A percentile compares a stretch with the other conserved stretches of the same genome.
Evolutionary conservation across 2,329 filamentous ascomycete genomes (phyloP).

Genomic region (Phyllosticta citribraziliensis): DNA sequence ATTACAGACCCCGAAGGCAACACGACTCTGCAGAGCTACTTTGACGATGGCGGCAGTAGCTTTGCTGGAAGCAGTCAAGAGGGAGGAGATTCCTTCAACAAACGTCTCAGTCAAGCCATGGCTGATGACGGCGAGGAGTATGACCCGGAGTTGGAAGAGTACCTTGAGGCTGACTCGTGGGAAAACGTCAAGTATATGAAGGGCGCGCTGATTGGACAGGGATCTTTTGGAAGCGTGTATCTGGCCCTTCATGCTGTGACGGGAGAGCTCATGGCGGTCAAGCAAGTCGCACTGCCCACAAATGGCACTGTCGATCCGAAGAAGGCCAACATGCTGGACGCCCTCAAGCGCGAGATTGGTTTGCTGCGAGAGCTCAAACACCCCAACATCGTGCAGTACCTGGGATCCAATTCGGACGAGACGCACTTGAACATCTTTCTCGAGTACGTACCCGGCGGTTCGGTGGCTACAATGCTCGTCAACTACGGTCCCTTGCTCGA

Average conservation of each 20-base stretch:
- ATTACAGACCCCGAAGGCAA: slow-evolving; percentile 71
- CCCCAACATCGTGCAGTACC: slow-evolving; percentile 94
- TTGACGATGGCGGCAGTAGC: slow-evolving; percentile 69
- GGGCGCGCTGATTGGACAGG: slow-evolving; percentile 90
- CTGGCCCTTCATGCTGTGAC: slow-evolving; percentile 91
- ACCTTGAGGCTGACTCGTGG: slow-evolving; percentile 86
- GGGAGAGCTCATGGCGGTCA: slow-evolving; percentile 93
- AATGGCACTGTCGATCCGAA: slow-evolving; percentile 66
- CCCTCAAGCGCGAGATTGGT: slow-evolving; percentile 91
- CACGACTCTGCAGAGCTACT: slow-evolving; percentile 63
- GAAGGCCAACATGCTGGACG: slow-evolving; percentile 98
- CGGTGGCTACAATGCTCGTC: slow-evolving; percentile 96
- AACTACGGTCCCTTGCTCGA: slow-evolving; percentile 94
- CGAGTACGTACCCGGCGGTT: slow-evolving; percentile 95
- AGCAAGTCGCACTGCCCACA: slow-evolving; percentile 89
- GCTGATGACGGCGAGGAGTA: slow-evolving; percentile 86
- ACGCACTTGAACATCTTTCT: slow-evolving; percentile 98
- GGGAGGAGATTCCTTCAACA: slow-evolving; percentile 62
- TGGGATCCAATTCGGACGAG: slow-evolving; percentile 85
- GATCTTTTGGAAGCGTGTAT: slow-evolving; percentile 93
- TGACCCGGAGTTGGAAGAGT: slow-evolving; percentile 81
- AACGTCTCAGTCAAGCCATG: slow-evolving; percentile 72
- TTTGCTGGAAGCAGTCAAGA: slow-evolving; percentile 55
- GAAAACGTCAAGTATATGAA: slow-evolving; percentile 99
- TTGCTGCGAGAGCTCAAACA: slow-evolving; percentile 90